Evolutionary conservation across 2,329 filamentous ascomycete species (phyloP).

Genomic region (Alternaria dauci): DNA sequence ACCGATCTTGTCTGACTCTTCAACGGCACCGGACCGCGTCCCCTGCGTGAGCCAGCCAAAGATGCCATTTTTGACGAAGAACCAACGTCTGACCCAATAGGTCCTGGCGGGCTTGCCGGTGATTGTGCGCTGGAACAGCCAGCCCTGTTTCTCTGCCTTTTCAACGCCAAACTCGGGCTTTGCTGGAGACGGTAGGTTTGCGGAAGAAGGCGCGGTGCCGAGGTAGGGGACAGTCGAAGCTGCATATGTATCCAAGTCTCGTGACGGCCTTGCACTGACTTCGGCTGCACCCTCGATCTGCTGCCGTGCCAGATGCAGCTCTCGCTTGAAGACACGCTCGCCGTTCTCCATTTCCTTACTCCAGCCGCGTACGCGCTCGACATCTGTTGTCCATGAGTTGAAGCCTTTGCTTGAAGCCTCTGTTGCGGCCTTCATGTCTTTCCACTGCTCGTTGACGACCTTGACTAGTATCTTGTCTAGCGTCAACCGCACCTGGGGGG

Average conservation of each 20-base stretch:
- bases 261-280: conserved; percentile 75
- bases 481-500: conserved; percentile 82
- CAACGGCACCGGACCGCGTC: conserved; percentile 78
- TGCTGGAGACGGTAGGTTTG: conserved; percentile 58
- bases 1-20: conserved; percentile 95
- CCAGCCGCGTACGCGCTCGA: conserved; percentile 93
- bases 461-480: conserved; percentile 87
- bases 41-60: conserved; percentile 94
- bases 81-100: conserved; percentile 92
- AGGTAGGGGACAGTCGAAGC: conserved; percentile 89
- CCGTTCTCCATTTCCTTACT: conserved; percentile 90
- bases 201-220: conserved; percentile 70
- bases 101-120: conserved; percentile 89
- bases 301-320: conserved; percentile 79
- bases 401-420: conserved; percentile 71
- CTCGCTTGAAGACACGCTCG: conserved; percentile 82
- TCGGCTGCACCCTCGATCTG: conserved; percentile 84
- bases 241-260: conserved; percentile 93
- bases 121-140: conserved; percentile 84
- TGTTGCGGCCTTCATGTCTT: conserved; percentile 77
- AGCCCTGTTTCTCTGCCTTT: conserved; percentile 86
- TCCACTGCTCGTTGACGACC: conserved; percentile 86
- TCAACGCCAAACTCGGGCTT: conserved; percentile 59
- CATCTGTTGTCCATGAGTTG: conserved; percentile 75
- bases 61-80: conserved; percentile 93